Evolutionary conservation across 1,139 yeast genomes (phyloP).

Genomic region (Pichia sp.): DNA sequence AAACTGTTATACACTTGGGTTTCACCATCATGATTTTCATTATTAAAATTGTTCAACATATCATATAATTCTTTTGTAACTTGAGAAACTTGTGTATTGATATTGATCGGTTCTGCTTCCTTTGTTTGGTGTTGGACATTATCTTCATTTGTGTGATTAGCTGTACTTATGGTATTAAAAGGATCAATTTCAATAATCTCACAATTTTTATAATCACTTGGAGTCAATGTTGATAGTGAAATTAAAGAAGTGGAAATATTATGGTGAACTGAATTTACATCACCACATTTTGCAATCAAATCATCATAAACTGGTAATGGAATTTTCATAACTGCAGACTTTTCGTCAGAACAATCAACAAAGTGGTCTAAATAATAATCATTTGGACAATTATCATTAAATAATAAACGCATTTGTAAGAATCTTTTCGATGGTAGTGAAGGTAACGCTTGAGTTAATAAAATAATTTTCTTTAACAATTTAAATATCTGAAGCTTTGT

Average conservation of each 20-base stretch:
- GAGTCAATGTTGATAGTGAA: slow-evolving; percentile 14
- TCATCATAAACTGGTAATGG: slow-evolving; percentile 17
- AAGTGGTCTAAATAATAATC: slow-evolving; percentile 44
- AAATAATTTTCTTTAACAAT: slow-evolving; percentile 42
- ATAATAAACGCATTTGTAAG: slow-evolving; percentile 41
- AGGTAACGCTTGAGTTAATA: slow-evolving; percentile 46
- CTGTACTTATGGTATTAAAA: slow-evolving; percentile 11
- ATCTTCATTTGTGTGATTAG: neutral
- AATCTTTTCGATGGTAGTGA: slow-evolving; percentile 41
- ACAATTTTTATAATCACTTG: neutral
- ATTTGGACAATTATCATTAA: slow-evolving; percentile 40
- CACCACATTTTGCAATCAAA: slow-evolving; percentile 18
- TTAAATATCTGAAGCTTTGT: slow-evolving; percentile 39
- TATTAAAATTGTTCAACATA: slow-evolving; percentile 4
- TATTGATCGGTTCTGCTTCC: neutral
- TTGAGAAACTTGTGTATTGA: slow-evolving; percentile 18
- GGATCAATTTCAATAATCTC: slow-evolving; percentile 19
- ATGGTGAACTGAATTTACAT: slow-evolving; percentile 19
- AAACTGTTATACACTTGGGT: slow-evolving; percentile 15
- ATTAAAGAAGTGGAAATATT: slow-evolving; percentile 15
- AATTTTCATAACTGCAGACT: slow-evolving; percentile 17
- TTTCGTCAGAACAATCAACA: slow-evolving; percentile 36
- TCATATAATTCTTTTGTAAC: slow-evolving; percentile 21
- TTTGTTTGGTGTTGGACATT: neutral
- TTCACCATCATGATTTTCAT: slow-evolving; percentile 10